Evolutionary conservation across 352 stramenopile species (phyloP).

Genomic region (Globisporangium megalacanthum): DNA sequence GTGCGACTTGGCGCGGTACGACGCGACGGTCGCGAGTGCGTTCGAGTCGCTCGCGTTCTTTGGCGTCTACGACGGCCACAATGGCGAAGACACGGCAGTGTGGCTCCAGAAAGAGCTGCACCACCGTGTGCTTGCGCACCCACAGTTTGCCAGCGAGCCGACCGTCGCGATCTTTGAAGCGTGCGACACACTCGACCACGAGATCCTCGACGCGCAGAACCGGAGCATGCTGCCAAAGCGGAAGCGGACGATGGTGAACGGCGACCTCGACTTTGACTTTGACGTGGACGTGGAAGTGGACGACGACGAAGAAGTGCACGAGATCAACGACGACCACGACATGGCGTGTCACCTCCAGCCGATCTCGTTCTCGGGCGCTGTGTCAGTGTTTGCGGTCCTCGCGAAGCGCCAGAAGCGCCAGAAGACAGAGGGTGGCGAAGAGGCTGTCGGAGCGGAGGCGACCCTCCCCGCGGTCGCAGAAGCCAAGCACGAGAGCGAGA

Average conservation of each 20-base stretch:
- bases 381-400: constrained; percentile 58
- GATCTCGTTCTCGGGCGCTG: constrained; percentile 83
- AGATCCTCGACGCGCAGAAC: constrained; percentile 78
- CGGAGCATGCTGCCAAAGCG: constrained; percentile 57
- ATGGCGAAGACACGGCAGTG: constrained; percentile 72
- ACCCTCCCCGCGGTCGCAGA: constrained; percentile 5
- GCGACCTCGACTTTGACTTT: constrained; percentile 14
- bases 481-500: constrained; percentile 5
- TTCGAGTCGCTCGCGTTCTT: constrained; percentile 73
- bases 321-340: constrained; percentile 41
- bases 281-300: constrained; percentile 11
- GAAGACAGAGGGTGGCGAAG: not conserved
- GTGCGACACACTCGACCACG: constrained; percentile 60
- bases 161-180: constrained; percentile 43
- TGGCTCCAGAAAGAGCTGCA: constrained; percentile 79
- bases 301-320: constrained; percentile 20
- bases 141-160: constrained; percentile 46
- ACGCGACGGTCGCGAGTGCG: constrained; percentile 18
- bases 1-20: constrained; percentile 40
- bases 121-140: constrained; percentile 60
- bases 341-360: constrained; percentile 55
- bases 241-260: constrained; percentile 45
- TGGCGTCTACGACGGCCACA: constrained; percentile 87
- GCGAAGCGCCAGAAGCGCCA: constrained; percentile 29
- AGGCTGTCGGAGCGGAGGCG: not conserved